Evolutionary conservation across 371 early-diverging fungal species (phyloP).

Genomic region (Rhizomucor miehei): DNA sequence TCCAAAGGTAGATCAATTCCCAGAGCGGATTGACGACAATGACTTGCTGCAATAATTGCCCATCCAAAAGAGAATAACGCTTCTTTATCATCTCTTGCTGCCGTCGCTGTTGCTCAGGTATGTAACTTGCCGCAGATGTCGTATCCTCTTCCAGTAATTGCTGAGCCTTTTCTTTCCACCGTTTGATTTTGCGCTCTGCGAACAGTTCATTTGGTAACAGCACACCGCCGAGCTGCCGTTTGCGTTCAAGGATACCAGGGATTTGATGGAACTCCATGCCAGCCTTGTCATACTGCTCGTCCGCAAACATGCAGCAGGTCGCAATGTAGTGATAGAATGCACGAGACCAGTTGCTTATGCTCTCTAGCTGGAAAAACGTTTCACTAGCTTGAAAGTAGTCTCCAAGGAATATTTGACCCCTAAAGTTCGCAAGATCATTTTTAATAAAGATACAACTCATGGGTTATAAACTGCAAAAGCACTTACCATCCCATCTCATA

Average conservation of each 20-base stretch:
- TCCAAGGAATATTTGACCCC: constrained; percentile 51
- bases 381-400: constrained; percentile 51
- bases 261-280: constrained; percentile 45
- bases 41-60: constrained; percentile 22
- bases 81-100: constrained; percentile 16
- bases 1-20: constrained; percentile 51
- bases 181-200: constrained; percentile 41
- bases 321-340: constrained; percentile 54
- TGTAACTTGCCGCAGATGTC: constrained; percentile 3
- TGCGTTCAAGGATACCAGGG: constrained; percentile 30
- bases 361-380: constrained; percentile 45
- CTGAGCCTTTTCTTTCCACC: constrained; percentile 28
- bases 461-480: neutral
- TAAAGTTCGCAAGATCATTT: constrained; percentile 7
- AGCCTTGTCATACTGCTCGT: constrained; percentile 48
- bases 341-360: constrained; percentile 52
- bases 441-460: neutral
- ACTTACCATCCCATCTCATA: constrained; percentile 52
- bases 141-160: neutral
- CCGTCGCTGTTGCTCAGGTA: constrained; percentile 7
- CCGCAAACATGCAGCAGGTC: constrained; percentile 52
- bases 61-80: constrained; percentile 19
- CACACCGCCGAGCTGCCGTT: constrained; percentile 28
- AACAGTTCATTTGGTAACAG: constrained; percentile 45
- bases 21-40: constrained; percentile 42